Evolutionary conservation across 768 basidiomycete species (phyloP), one percentile per base, ranked within the genome.

Genomic region (Zangia roseola): DNA sequence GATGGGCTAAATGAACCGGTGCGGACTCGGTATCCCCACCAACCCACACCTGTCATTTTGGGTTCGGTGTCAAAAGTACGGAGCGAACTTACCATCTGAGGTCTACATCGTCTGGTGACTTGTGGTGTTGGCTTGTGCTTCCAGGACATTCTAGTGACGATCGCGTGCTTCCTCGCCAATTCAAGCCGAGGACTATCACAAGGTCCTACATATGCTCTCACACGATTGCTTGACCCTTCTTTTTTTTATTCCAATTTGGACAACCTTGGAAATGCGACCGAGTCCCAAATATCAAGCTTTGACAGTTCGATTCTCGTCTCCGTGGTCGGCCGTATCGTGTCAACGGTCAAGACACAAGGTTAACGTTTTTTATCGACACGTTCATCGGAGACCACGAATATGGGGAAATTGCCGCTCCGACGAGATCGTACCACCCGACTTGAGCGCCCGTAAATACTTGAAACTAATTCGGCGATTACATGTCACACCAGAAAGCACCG

Each of bases 401-500:
- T 19, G 35, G 49, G 19, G 34, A 35, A 36, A 35, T 14, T 14
- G 44, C 45, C 42, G 20, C 50, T 42, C 25, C 26, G 33, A 28
- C 31, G 41, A 40, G 17, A 31, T 31, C 31, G 31, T 6, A 31
- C 31, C 31, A 31, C 31, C 31, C 16, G 31, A 31, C 31, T 16
- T 12, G 28, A 28, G 14, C 31, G 2, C 31, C 14, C 2, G 10
- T 6, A 43, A 10, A 41, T 4, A 47, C 45, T 49, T 50, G 58
- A 60, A 60, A 61, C 55, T n/a, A 36, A 14, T 10, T 47, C 61
- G 60, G 58, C 38, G 47, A 57, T 61, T 49, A 64, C 45, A 40
- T 48, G 37, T 35, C 37, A 47, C 33, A 33, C 45, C 36, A 36
- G 47, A 49, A 21, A 23, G 45, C n/a, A n/a, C n/a, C n/a, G n/a